A percentile compares a stretch with the other conserved stretches of the same genome.
These are phyloP conservation scores for Talaromyces sp. DNA, from an alignment of 2,329 filamentous ascomycete genomes.

Conservation along the genomic window DNA sequence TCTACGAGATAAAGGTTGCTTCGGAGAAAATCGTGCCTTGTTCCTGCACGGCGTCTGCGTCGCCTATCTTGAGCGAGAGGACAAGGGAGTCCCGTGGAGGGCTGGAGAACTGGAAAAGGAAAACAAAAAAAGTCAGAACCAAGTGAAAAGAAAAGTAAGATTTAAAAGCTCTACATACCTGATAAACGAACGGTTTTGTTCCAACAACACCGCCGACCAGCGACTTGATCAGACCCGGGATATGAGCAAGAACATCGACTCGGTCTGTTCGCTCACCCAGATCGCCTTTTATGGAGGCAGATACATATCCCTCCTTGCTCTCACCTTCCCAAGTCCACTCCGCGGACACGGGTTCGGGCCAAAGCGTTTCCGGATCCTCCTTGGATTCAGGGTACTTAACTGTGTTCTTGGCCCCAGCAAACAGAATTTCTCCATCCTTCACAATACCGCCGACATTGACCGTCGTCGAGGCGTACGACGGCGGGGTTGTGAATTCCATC, in stretches of 20 bases:
- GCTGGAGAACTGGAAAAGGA: background rate
- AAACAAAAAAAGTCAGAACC: background rate
- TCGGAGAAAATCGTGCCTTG: background rate
- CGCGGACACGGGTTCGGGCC: background rate
- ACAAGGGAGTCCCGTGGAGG: background rate
- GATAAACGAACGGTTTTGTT: background rate
- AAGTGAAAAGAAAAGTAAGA: background rate
- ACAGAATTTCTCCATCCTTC: background rate
- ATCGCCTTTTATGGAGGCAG: background rate
- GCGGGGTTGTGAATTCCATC: slow-evolving; percentile 1
- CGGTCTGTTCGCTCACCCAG: background rate
- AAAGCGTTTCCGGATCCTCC: background rate
- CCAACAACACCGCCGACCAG: background rate
- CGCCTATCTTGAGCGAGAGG: background rate
- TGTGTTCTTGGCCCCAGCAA: background rate
- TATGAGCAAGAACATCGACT: background rate
- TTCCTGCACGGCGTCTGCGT: background rate
- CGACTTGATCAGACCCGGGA: background rate
- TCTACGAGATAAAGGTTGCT: background rate
- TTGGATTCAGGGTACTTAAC: background rate
- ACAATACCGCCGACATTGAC: background rate
- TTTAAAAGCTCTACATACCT: background rate
- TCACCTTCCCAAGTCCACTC: background rate
- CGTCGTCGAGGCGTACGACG: background rate
- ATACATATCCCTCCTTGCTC: background rate